Percentiles rank a stretch among this genome's conserved stretches.
These are phyloP conservation scores for Penicillium sp. DNA, from an alignment of 2,329 filamentous ascomycete species.

Conservation along the genomic window DNA sequence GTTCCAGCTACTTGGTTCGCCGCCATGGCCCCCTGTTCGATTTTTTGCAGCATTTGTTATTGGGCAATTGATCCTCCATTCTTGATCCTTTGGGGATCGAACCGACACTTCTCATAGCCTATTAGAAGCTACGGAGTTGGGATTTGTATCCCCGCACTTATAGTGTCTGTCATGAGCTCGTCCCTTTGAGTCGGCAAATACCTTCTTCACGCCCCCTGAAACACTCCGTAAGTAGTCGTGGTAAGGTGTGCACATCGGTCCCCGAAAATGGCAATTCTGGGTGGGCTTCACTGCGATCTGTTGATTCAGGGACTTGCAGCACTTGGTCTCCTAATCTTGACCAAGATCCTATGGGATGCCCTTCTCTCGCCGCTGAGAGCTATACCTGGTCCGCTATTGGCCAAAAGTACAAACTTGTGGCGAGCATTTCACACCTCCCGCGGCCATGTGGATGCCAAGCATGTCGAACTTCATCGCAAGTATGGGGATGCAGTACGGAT, in stretches of 20 bases:
- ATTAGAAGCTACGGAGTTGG: background rate
- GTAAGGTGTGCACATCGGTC: background rate
- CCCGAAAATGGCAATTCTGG: slow-evolving; percentile 5
- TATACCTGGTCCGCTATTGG: slow-evolving; percentile 21
- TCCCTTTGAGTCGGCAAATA: no score
- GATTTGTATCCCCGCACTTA: background rate
- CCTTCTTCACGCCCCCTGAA: background rate
- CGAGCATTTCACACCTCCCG: slow-evolving; percentile 15
- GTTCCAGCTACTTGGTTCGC: background rate
- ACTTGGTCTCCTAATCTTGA: slow-evolving; percentile 13
- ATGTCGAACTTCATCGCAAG: slow-evolving; percentile 39
- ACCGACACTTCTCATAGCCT: background rate
- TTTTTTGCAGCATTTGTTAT: background rate
- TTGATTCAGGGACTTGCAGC: slow-evolving; percentile 12
- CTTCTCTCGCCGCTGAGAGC: slow-evolving; percentile 14
- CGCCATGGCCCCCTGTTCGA: background rate
- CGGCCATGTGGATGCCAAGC: slow-evolving; percentile 19
- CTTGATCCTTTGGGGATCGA: no score
- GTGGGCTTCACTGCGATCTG: slow-evolving; percentile 6
- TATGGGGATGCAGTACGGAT: slow-evolving; percentile 48
- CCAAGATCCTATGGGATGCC: slow-evolving; percentile 14
- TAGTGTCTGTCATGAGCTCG: background rate
- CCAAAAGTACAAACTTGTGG: slow-evolving; percentile 22
- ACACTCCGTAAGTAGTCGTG: background rate
- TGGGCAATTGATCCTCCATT: background rate